Conservation (phyloP, 78 protist genomes). For the Trichosphaerium sp. region DNA sequence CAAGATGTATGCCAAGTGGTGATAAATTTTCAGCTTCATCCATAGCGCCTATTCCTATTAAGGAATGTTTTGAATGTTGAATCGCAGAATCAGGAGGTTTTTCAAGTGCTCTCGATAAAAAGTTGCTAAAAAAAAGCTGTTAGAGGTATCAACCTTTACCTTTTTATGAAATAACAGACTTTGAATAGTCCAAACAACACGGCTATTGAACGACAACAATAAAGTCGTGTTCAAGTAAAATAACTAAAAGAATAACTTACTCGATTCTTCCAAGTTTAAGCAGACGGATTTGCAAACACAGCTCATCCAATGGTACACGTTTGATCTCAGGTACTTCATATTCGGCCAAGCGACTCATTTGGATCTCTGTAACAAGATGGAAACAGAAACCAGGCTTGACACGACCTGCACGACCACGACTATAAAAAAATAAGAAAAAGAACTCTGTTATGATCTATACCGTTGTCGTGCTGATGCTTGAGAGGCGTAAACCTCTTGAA, state of each 20-base stretch:
- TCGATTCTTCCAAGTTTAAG: slow-evolving; percentile 21
- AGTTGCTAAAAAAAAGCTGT: too few species aligned
- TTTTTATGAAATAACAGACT: too few species aligned
- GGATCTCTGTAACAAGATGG: slow-evolving; percentile 33
- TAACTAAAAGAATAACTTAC: too few species aligned
- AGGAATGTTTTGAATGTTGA: slow-evolving; percentile 4
- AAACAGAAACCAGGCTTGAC: slow-evolving; percentile 60
- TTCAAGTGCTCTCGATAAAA: slow-evolving; percentile 54
- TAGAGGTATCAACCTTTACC: too few species aligned
- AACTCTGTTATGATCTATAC: too few species aligned
- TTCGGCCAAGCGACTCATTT: neutral
- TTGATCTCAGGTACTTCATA: slow-evolving; percentile 68
- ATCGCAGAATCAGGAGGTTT: slow-evolving; percentile 19
- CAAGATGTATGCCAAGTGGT: slow-evolving; percentile 67
- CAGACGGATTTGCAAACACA: slow-evolving; percentile 53
- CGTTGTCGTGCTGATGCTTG: slow-evolving; percentile 62
- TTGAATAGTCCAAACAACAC: too few species aligned
- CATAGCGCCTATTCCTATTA: slow-evolving; percentile 7
- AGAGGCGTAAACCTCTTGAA: slow-evolving; percentile 41
- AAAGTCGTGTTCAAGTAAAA: too few species aligned
- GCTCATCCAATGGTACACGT: slow-evolving; percentile 68
- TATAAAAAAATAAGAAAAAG: too few species aligned
- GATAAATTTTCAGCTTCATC: slow-evolving; percentile 6
- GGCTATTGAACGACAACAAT: too few species aligned
- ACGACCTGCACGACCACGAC: slow-evolving; percentile 84